These are phyloP conservation scores for Ascochyta viciae-villosae DNA, from an alignment of 2,329 filamentous ascomycete species.

Conservation along the genomic window DNA sequence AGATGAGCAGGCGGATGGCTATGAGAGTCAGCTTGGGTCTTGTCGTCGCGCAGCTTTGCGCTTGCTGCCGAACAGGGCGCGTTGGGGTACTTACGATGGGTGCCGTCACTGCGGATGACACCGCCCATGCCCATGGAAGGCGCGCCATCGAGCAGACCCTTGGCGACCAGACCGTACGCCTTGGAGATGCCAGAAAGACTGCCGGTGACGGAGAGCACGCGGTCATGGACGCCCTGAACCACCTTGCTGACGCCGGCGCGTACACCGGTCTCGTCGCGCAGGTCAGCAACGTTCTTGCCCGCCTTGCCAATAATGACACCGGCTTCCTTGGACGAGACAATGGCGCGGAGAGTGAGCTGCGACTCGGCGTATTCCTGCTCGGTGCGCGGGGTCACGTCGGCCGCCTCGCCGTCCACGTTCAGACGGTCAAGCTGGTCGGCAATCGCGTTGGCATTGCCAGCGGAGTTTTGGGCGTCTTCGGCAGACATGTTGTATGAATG, in stretches of 20 bases:
- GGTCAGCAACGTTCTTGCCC: conserved; percentile 96
- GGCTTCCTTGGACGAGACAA: conserved; percentile 98
- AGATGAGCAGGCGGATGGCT: conserved; percentile 98
- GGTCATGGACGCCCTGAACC: conserved; percentile 95
- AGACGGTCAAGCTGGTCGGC: conserved; percentile 53
- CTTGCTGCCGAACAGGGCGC: not conserved
- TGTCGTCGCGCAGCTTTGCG: not conserved
- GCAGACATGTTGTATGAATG: conserved; percentile 53
- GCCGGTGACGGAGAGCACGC: conserved; percentile 93
- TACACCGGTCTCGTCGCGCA: conserved; percentile 96
- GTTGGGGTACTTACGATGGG: conserved; percentile 77
- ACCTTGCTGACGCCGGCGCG: conserved; percentile 99
- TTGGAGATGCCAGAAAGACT: conserved; percentile 86
- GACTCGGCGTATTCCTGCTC: conserved; percentile 96
- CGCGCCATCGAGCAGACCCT: conserved; percentile 88
- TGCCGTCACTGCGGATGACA: conserved; percentile 80
- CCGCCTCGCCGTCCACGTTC: conserved; percentile 60
- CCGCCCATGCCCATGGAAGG: conserved; percentile 97
- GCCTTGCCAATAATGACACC: conserved; percentile 99
- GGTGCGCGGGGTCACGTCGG: conserved; percentile 83
- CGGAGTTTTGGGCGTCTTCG: conserved; percentile 47
- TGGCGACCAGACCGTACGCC: conserved; percentile 92
- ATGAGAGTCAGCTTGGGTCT: conserved; percentile 26
- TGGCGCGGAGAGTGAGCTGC: conserved; percentile 92
- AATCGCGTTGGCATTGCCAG: conserved; percentile 47